Conservation (phyloP, 2,329 filamentous ascomycete species). For the Penicillium sp. region DNA sequence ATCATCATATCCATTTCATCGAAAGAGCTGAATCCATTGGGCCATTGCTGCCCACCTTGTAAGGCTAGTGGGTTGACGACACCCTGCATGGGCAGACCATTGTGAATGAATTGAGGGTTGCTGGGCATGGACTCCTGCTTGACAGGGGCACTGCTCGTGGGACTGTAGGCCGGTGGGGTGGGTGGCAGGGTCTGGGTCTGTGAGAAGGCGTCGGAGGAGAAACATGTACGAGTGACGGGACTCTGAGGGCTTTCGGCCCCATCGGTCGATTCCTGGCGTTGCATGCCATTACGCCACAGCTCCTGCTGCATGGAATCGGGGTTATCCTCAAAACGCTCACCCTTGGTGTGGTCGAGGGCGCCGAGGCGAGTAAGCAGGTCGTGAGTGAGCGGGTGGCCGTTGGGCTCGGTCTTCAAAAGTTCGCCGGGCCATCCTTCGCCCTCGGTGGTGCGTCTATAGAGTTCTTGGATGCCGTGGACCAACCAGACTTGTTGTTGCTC, state of each 20-base stretch:
- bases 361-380: constrained; percentile 58
- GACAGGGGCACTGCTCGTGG: constrained; percentile 25
- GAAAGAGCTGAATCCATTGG: constrained; percentile 25
- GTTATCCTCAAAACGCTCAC: constrained; percentile 57
- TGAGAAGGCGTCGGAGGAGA: constrained; percentile 28
- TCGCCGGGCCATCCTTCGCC: constrained; percentile 55
- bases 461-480: constrained; percentile 56
- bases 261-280: constrained; percentile 52
- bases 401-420: constrained; percentile 47
- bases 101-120: constrained; percentile 15
- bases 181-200: constrained; percentile 33
- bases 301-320: constrained; percentile 52
- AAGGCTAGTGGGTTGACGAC: constrained; percentile 37
- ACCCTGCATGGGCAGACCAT: constrained; percentile 29
- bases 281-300: constrained; percentile 49
- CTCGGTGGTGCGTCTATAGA: constrained; percentile 51
- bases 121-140: constrained; percentile 23
- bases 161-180: constrained; percentile 41
- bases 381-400: constrained; percentile 58
- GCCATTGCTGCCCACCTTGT: constrained; percentile 29
- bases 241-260: constrained; percentile 54
- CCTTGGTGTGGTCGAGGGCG: constrained; percentile 50
- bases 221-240: constrained; percentile 30
- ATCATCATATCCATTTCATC: constrained; percentile 35
- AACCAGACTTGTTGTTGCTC: constrained; percentile 61